Evolutionary conservation across 2,329 filamentous ascomycete genomes (phyloP).

Genomic region (Dactylellina sp.): DNA sequence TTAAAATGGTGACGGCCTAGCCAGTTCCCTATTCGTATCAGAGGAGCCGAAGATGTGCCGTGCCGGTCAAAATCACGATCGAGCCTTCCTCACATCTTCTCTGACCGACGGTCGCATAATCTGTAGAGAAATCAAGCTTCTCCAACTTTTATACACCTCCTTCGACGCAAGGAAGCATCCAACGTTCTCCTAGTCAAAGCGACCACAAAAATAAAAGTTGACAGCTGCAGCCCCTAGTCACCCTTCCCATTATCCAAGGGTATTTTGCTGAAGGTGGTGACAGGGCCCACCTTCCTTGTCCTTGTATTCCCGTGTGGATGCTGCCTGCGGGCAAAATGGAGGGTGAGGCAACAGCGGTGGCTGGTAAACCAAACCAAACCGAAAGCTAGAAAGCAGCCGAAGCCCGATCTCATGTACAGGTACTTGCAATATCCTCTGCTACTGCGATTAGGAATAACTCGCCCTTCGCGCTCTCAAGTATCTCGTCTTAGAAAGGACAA

Average conservation of each 20-base stretch:
- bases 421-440: constrained; percentile 13
- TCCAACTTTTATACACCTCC: constrained; percentile 36
- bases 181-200: constrained; percentile 47
- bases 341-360: constrained; percentile 58
- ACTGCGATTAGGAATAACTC: constrained; percentile 41
- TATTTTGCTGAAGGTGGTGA: constrained; percentile 55
- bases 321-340: constrained; percentile 51
- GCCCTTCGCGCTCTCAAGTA: constrained; percentile 28
- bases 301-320: constrained; percentile 55
- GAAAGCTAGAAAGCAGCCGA: background rate
- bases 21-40: background rate
- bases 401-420: constrained; percentile 17
- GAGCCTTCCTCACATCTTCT: background rate
- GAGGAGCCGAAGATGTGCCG: constrained; percentile 5
- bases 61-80: background rate
- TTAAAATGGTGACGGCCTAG: constrained; percentile 32
- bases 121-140: constrained; percentile 30
- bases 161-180: constrained; percentile 38
- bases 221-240: constrained; percentile 57
- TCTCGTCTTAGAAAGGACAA: constrained; percentile 48
- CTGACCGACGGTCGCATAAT: background rate
- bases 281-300: constrained; percentile 49
- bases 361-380: constrained; percentile 28
- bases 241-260: constrained; percentile 47
- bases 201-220: constrained; percentile 49